Evolutionary conservation across 2,329 filamentous ascomycete genomes (phyloP).

Genomic region (Stemphylium vesicarium): DNA sequence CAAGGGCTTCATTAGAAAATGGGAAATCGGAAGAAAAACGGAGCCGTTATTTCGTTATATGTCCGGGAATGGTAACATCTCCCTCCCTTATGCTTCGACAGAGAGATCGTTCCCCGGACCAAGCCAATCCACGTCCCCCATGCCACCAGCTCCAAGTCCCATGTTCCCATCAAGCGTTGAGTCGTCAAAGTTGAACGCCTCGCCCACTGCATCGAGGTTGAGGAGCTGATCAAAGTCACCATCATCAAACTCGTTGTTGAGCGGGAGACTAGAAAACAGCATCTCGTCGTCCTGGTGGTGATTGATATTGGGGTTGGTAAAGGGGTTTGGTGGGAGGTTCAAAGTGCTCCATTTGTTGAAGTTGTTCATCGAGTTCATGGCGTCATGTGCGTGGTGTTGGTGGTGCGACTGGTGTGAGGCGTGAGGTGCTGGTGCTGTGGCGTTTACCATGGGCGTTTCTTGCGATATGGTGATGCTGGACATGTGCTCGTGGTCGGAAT

Average conservation of each 20-base stretch:
- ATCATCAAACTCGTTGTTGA: conserved; percentile 49
- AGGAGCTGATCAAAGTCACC: conserved; percentile 50
- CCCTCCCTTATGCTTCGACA: conserved; percentile 14
- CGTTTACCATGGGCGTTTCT: conserved; percentile 20
- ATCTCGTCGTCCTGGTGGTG: conserved; percentile 45
- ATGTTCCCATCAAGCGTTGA: conserved; percentile 24
- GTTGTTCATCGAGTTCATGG: not conserved
- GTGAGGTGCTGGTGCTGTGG: conserved; percentile 9
- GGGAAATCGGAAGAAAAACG: too few species aligned
- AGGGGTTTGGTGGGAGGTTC: conserved; percentile 28
- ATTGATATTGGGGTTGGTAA: conserved; percentile 27
- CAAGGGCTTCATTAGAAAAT: too few species aligned
- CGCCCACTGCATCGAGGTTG: conserved; percentile 50
- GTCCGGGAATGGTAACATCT: too few species aligned
- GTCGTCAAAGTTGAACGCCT: conserved; percentile 46
- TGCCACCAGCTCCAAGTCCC: conserved; percentile 14
- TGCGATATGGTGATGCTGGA: conserved; percentile 38
- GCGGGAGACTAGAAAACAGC: conserved; percentile 43
- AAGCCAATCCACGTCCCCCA: conserved; percentile 30
- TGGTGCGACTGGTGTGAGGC: not conserved
- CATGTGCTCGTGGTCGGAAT: conserved; percentile 49
- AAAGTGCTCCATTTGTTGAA: conserved; percentile 32
- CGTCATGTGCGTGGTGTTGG: not conserved
- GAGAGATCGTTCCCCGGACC: conserved; percentile 14
- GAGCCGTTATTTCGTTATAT: too few species aligned